Evolutionary conservation across 73 alveolate genomes (phyloP).

Genomic region (Paramecium sonneborni): DNA sequence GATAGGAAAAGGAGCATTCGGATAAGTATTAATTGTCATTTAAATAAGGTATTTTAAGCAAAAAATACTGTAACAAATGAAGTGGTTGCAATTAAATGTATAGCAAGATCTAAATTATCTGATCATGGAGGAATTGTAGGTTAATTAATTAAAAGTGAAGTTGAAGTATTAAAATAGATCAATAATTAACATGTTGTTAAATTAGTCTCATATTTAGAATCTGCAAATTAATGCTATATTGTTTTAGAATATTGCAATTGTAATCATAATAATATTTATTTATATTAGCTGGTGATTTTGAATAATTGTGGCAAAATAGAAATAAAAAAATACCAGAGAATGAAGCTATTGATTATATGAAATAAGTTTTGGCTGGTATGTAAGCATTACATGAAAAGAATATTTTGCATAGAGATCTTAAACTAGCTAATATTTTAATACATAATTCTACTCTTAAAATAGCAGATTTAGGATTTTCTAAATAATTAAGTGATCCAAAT

Average conservation of each 20-base stretch:
- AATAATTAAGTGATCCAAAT: not conserved
- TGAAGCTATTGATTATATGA: conserved; percentile 82
- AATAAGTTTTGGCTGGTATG: conserved; percentile 81
- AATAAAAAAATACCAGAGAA: conserved; percentile 70
- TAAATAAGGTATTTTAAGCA: conserved; percentile 3
- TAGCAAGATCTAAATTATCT: not conserved
- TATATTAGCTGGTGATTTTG: conserved; percentile 28
- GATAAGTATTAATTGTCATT: not conserved
- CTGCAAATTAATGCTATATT: conserved; percentile 38
- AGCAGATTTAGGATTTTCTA: conserved; percentile 47
- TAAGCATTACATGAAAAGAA: conserved; percentile 84
- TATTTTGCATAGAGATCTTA: conserved; percentile 87
- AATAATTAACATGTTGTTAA: conserved; percentile 1
- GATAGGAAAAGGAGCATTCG: conserved; percentile 49
- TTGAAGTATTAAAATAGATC: not conserved
- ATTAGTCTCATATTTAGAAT: conserved; percentile 13
- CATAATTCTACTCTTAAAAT: conserved; percentile 39
- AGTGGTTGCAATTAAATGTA: conserved; percentile 35
- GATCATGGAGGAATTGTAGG: conserved; percentile 31
- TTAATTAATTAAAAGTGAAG: not conserved
- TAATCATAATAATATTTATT: not conserved
- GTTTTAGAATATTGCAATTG: conserved; percentile 45
- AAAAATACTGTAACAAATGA: not conserved
- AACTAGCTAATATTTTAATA: conserved; percentile 86
- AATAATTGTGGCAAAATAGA: not conserved